Conservation (phyloP, 805 yeast species). For the Lachancea quebecensis region DNA sequence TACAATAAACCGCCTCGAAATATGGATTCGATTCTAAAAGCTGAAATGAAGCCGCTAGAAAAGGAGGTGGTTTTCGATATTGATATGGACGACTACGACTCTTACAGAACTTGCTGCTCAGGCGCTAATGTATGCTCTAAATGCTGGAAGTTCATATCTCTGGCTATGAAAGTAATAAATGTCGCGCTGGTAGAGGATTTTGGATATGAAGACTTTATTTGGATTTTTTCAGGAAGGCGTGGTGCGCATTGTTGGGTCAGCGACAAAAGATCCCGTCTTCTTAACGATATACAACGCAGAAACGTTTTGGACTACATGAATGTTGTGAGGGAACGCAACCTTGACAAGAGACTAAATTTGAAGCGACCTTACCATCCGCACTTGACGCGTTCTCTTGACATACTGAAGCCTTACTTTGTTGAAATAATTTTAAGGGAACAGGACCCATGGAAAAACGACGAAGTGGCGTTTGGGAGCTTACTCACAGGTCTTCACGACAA, state of each 20-base stretch:
- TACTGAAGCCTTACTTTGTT: conserved; percentile 56
- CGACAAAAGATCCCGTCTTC: conserved; percentile 68
- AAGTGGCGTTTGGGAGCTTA: conserved; percentile 49
- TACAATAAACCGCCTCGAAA: conserved; percentile 84
- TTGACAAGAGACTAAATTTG: conserved; percentile 42
- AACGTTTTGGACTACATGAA: conserved; percentile 81
- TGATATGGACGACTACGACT: conserved; percentile 96
- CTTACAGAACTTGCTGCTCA: conserved; percentile 85
- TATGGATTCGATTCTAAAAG: conserved; percentile 67
- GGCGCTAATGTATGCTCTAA: conserved; percentile 78
- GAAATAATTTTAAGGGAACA: conserved; percentile 69
- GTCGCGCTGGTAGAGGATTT: conserved; percentile 74
- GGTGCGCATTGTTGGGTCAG: conserved; percentile 99
- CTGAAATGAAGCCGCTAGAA: conserved; percentile 68
- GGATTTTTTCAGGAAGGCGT: conserved; percentile 98
- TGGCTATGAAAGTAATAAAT: conserved; percentile 74
- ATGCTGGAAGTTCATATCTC: conserved; percentile 89
- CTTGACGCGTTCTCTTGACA: conserved; percentile 63
- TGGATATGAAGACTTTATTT: conserved; percentile 76
- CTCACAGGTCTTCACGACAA: conserved; percentile 59
- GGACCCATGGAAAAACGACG: conserved; percentile 70
- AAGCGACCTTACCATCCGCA: conserved; percentile 89
- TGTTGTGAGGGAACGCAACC: conserved; percentile 50
- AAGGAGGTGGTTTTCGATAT: conserved; percentile 95
- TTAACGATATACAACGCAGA: conserved; percentile 68